Base-by-base conservation (phyloP, 164 flowering plant species). In the Vitis riparia region DNA sequence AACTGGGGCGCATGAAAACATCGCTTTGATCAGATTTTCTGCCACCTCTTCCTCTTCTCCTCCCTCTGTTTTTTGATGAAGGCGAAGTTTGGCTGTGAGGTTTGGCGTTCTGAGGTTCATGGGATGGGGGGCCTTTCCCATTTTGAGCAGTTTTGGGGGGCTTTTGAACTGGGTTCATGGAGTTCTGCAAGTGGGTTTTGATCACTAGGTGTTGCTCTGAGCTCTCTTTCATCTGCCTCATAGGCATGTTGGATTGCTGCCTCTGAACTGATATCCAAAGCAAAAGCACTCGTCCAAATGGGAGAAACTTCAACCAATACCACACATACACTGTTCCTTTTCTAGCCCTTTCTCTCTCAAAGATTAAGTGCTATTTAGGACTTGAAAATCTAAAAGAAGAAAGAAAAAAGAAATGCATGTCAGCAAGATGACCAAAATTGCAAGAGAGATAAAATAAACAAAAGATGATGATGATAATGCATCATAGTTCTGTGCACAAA, bases 141-240 rank as follows among this genome's bases (percentile, higher is more conserved):
- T 84, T 89, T 72, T 86, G 89, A 44, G 82, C 55, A 52, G 84
- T 75, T 69, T 87, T 90, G n/a, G 79, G 83, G 10, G 74, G 70
- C 50, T 88, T 92, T 29, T 81, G 84, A 62, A 73, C 76, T 30
- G 79, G 83, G 72, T 75, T 83, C 84, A 77, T 83, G 71, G 88
- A 13, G 74, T 76, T 84, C 56, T 86, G 93, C 55, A 82, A 66
- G 51, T 81, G 88, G 71, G 89, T 67, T 76, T 86, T 90, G 74
- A 89, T 78, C 70, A 92, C 91, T 62, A 90, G 51, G 80, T 89
- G 94, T 61, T 89, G 88, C 75, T 92, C 96, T 67, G 92, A 83
- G 77, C 83, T 82, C 80, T 89, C 94, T 79, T 89, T 90, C 93
- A 89, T 89, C 70, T 88, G 92, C 82, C 97, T 86, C 61, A 86